phyloP scores from a whole-genome alignment of 176 grass and related monocot species.

The Carex myosuroides region DNA sequence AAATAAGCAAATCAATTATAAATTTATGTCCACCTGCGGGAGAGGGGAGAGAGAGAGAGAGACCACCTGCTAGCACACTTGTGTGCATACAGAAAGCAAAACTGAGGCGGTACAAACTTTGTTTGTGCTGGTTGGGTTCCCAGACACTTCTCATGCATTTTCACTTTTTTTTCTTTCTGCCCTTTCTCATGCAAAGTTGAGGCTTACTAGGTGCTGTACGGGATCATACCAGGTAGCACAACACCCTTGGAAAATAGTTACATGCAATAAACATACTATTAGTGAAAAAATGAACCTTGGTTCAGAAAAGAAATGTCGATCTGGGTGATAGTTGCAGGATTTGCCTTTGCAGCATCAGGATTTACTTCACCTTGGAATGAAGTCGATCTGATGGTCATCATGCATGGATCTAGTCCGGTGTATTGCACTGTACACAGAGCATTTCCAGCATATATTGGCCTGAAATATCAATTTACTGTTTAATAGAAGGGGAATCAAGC shows the following conservation, averaged over 20 bases:
- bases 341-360: constrained; percentile 31
- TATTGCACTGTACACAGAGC: constrained; percentile 82
- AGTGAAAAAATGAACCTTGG: constrained; percentile 62
- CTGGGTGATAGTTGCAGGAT: constrained; percentile 58
- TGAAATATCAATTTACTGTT: constrained; percentile 21
- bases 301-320: constrained; percentile 80
- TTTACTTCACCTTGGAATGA: constrained; percentile 49
- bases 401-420: constrained; percentile 61
- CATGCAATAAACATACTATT: constrained; percentile 1
- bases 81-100: neutral
- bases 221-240: neutral
- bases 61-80: neutral
- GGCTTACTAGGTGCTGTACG: neutral
- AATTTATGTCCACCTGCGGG: neutral
- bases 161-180: neutral
- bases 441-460: constrained; percentile 99
- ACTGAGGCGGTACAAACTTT: neutral
- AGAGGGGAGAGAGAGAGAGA: neutral
- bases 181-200: neutral
- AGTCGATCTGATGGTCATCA: constrained; percentile 85
- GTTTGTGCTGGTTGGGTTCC: neutral
- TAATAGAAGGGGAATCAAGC: neutral
- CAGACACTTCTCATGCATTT: neutral
- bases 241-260: neutral
- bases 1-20: constrained; percentile 2